Base-by-base conservation (phyloP, 2,329 filamentous ascomycete genomes). In the Acarospora socialis region DNA sequence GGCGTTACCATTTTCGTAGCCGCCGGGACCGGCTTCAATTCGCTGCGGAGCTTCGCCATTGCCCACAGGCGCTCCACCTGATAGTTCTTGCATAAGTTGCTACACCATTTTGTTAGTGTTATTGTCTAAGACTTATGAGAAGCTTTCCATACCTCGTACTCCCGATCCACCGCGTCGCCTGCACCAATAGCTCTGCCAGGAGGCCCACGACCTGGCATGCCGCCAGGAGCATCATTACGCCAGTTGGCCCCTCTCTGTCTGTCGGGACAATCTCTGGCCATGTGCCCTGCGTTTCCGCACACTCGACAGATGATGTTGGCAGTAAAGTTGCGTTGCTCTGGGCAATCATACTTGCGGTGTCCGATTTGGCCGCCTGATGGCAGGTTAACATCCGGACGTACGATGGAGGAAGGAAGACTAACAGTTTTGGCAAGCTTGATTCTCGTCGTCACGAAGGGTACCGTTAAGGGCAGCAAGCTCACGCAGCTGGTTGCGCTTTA, bases 341-440 rank as follows among this genome's bases (percentile, higher is more conserved):
- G 90, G 48, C 90, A 98, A 54, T 98, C 90, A 56, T 94, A 95
- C 61, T 98, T 98, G 60, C 90, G 79, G 59, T 98, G 90, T 39
- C 90, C 90, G 43, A 98, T 98, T 68, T 95, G 84, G 47, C 90
- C 90, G 59, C 82, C 66, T 68, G 27, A 23, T 19, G 5, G 28
- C 37, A 21, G 9, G 23, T 54, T 43, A 51, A 38, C 16, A 18
- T 25, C 14, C 5, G 13, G 13, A 16, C 16, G 7, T 13, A n/a
- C 14, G 8, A 12, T n/a, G 8, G 6, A 21, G 18, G n/a, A 32
- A 22, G 5, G 21, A 14, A 16, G 16, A 57, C 65, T 54, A 58
- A 64, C 74, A 98, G 66, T 98, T 98, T 64, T 98, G 90, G 61
- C 90, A 98, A 44, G 90, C 90, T 57, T 98, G 90, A 59, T 98